Base-by-base conservation (phyloP, 2,329 filamentous ascomycete species). In the Orbilia blumenaviensis region DNA sequence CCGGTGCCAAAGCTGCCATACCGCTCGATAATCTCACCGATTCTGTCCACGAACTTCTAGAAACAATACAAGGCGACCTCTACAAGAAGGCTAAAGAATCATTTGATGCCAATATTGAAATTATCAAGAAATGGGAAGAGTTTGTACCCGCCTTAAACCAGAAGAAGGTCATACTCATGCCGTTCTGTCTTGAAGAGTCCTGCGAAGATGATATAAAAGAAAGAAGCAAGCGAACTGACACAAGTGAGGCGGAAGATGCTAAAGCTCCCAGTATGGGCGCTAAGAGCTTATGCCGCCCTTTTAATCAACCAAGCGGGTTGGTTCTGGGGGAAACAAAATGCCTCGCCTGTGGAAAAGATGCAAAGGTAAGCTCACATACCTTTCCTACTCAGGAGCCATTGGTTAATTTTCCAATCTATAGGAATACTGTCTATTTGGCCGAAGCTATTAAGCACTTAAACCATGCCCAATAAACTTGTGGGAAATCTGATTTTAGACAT, bases 151-250 rank as follows among this genome's bases (percentile, higher is more conserved):
- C 92, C 0, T 88, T 99, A 42, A 95, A 99, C 83, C 86, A 88
- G 82, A 96, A 96, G 88, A 97, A 98, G 82, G 90, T 98, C 46
- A 90, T 96, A 46, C 86, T 98, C 75, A 96, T 98, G 79, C 94
- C 94, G 63, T 92, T 93, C 86, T 99, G 96, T 82, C 78, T 80
- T 36, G 58, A 64, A 10, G 88, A 89, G 75, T 89, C 92, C 82
- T 98, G 94, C 82, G 94, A 97, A 84, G 94, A 97, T 81, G 89
- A 92, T 83, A 93, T 98, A 85, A 98, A 98, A 88, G 93, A 96
- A 68, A 87, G 94, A 82, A 96, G 92, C 78, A 92, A 80, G 78
- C 82, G 71, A 54, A 80, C 85, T 66, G 84, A 86, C 58, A 83
- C 83, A 85, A 91, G 92, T 86, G 89, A 90, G 83, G 83, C 88